Base-by-base conservation (phyloP, 805 yeast species). In the Barnettozyma sucrosica region DNA sequence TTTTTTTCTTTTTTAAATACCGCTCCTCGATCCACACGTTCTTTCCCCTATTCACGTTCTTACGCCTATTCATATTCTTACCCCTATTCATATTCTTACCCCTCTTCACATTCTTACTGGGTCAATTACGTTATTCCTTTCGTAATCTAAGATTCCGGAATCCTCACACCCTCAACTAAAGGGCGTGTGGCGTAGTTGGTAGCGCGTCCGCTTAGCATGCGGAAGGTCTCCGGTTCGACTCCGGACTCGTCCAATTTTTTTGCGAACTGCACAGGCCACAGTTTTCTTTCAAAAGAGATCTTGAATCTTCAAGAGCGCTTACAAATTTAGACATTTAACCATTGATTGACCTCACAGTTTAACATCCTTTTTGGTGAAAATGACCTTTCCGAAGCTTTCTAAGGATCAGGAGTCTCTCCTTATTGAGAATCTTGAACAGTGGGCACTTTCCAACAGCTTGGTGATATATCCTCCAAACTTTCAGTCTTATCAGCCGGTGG, bases 181-280 rank as follows among this genome's bases (percentile, higher is more conserved):
- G 84, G 84, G 85, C 83, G 80, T 79, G 83, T 79, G 85, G 84
- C 84, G 85, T 76, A 79, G 85, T 80, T 77, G 84, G 85, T 79
- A 79, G 84, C 84, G 84, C 84, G 84, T 76, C 77, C 80, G 78
- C 84, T 78, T 79, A 77, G 83, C 83, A 79, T 78, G 84, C 78
- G 81, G 77, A 77, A 79, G 83, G 85, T 79, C 84, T 77, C 78
- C 79, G 83, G 83, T 77, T 78, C 84, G 80, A 79, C 73, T 79
- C 83, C 83, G 77, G 78, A 76, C 82, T 78, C 80, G 83, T 79
- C 83, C 83, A 78, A 51, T 66, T 50, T 49, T 65, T 20, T 19
- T 28, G 20, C 21, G 5, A 13, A 8, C 23, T 14, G 14, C 16
- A 28, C 6, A 7, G 18, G 20, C 30, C 30, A 24, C 20, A 23